Conservation (phyloP, 257 asterid genomes). For the Solanum bulbocastanum region DNA sequence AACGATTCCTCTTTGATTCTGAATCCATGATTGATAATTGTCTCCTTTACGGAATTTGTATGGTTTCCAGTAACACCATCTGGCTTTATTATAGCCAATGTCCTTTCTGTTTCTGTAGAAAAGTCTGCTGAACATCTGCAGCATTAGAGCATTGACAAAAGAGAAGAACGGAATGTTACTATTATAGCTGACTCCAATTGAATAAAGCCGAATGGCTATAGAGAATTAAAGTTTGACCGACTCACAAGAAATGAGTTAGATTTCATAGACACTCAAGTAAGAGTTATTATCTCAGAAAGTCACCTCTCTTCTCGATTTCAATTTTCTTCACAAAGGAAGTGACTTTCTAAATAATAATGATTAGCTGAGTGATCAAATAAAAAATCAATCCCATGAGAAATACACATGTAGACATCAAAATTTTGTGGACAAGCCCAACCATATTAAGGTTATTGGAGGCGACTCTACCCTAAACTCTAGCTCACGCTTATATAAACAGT, state of each 20-base stretch:
- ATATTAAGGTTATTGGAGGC: too few relatives aligned
- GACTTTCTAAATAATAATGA: background rate
- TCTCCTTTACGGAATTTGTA: slow-evolving; percentile 42
- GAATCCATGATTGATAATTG: slow-evolving; percentile 50
- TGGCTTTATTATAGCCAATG: slow-evolving; percentile 79
- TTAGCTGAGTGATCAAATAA: background rate
- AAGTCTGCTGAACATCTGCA: slow-evolving; percentile 32
- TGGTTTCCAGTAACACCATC: slow-evolving; percentile 68
- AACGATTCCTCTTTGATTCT: slow-evolving; percentile 34
- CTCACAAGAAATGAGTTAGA: background rate
- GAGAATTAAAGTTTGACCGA: background rate
- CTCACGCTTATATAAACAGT: background rate
- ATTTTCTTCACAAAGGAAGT: background rate
- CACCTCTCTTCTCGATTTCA: background rate
- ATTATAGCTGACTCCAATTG: background rate
- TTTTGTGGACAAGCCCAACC: background rate
- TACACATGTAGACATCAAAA: background rate
- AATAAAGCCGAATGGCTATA: background rate
- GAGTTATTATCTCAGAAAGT: background rate
- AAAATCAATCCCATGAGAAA: background rate
- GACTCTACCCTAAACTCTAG: background rate
- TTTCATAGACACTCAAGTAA: background rate
- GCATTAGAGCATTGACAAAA: slow-evolving; percentile 6
- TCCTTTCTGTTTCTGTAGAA: slow-evolving; percentile 38
- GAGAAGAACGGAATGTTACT: background rate